These are phyloP conservation scores for Theobroma cacao DNA, from an alignment of 345 rosid species.

Conservation along the genomic window DNA sequence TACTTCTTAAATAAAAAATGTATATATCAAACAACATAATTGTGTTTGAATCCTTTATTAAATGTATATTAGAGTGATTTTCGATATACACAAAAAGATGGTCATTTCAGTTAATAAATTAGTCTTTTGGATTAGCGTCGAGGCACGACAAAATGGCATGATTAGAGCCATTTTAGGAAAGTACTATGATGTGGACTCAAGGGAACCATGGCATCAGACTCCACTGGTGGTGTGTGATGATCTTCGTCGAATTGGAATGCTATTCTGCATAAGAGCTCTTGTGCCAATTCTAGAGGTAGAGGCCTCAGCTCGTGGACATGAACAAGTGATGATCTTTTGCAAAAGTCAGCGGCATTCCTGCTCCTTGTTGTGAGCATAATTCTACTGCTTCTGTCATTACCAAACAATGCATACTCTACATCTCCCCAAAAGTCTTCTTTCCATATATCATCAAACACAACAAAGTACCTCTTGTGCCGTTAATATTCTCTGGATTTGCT, in stretches of 20 bases:
- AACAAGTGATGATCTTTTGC: neutral
- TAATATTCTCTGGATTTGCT: neutral
- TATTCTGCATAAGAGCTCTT: constrained; percentile 1
- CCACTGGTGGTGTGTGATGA: too few species aligned
- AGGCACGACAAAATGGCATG: too few species aligned
- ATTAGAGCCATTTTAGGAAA: too few species aligned
- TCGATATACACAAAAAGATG: too few species aligned
- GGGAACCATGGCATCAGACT: too few species aligned
- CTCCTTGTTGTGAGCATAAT: constrained; percentile 17
- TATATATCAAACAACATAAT: too few species aligned
- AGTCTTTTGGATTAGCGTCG: too few species aligned
- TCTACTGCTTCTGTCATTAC: constrained; percentile 6
- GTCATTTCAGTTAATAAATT: too few species aligned
- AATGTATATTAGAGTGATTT: too few species aligned
- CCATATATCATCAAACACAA: constrained; percentile 22
- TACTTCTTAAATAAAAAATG: too few species aligned
- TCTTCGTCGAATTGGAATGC: neutral
- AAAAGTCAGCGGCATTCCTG: neutral
- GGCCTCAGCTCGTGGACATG: constrained; percentile 5
- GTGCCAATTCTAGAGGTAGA: neutral
- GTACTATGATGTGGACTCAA: too few species aligned
- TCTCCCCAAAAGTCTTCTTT: constrained; percentile 9
- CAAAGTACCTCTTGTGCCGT: neutral
- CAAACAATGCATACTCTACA: constrained; percentile 14
- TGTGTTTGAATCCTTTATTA: too few species aligned